Base-by-base conservation (phyloP, 192 early-diverging fungal genomes). In the Paraglomus occultum region DNA sequence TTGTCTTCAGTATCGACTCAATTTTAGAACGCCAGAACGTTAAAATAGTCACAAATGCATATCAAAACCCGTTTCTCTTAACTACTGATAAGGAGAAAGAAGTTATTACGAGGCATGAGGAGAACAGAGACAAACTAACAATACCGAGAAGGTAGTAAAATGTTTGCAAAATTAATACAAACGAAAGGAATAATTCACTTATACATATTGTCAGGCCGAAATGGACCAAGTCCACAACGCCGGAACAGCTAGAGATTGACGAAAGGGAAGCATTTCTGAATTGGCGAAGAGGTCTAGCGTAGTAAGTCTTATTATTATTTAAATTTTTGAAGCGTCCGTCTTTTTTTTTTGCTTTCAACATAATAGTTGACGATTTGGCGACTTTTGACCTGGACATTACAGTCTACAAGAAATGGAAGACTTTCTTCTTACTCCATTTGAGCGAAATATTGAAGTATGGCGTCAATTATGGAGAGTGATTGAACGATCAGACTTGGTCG, bases 381-480 rank as follows among this genome's bases (percentile, higher is more conserved):
- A 47, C 22, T 47, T 47, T 63, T 64, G 42, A 38, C 1, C 20
- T 18, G 53, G 11, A 14, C 22, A 38, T 51, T 17, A 48, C 46
- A 92, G 81, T 18, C 77, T 99, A 58, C 91, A 97, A 74, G 97
- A 99, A 71, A 88, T 94, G 15, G 91, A 97, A 72, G 92, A 93
- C 0, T 77, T 99, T 18, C 70, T 99, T 54, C 77, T 99, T 78
- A 99, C 97, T 17, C 97, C 97, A 39, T 99, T 95, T 67, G 97
- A 99, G 81, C 89, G 95, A 55, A 99, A 99, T 79, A 67, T 99
- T 20, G 97, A 99, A 80, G 92, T 99, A 23, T 99, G 97, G 97
- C 84, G 96, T 59, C 97, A 99, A 76, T 84, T 99, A 42, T 99
- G 97, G 97, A 88, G 97, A 40, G 97, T 99, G 51, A 92, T 98